Base-by-base conservation (phyloP, 345 rosid species). In the Lumnitzera racemosa region DNA sequence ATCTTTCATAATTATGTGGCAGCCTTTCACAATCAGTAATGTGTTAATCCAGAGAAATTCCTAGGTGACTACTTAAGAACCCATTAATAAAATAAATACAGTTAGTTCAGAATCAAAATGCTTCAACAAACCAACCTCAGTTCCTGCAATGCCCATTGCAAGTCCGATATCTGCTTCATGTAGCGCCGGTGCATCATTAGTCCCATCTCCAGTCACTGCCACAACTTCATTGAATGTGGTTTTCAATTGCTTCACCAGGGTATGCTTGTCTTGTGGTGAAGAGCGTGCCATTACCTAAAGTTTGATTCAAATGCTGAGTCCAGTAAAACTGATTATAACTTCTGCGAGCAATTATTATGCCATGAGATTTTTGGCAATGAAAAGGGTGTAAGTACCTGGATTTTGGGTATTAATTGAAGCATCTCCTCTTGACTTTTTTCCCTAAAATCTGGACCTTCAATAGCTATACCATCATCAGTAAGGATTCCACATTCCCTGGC, bases 91-190 rank as follows among this genome's bases (percentile, higher is more conserved):
- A 16, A 57, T 41, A 41, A 9, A n/a, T 14, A 57, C 27, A 14
- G 24, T 9, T 3, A 3, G 36, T 16, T 62, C 46, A 2, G 13
- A 46, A 2, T 36, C 23, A 3, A 62, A 12, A 15, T 11, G 6
- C 15, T 46, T 14, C 17, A 27, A 17, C 27, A 27, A 27, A 63
- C 78, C 61, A 24, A 86, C 98, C 90, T 89, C 95, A 63, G 98
- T 91, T 75, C 98, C 98, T 3, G 98, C 95, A 55, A 89, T 91
- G 76, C 98, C 98, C 98, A 89, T 91, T 24, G 98, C 96, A 61
- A 89, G 78, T 71, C 98, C 98, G 55, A 91, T 91, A 63, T 91
- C 98, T 52, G 98, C 96, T 72, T 91, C 98, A 56, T 91, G 96
- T 52, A 91, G 89, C 41, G 98, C 95, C 48, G 98, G 98, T 60